These are phyloP conservation scores for Cinchona pubescens DNA, from an alignment of 257 asterid species.

Conservation along the genomic window DNA sequence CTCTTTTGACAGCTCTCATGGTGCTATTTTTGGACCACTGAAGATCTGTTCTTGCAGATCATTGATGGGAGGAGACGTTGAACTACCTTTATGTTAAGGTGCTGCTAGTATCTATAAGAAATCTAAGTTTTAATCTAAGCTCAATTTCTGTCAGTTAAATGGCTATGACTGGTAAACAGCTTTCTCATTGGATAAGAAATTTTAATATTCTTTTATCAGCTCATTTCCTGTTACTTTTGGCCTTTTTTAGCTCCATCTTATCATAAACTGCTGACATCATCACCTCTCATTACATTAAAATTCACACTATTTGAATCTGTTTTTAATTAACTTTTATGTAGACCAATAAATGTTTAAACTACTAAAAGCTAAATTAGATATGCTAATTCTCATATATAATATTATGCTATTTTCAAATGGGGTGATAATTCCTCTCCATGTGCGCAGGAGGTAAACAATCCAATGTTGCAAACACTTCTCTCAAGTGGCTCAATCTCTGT, in stretches of 20 bases:
- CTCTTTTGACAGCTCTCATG: background rate
- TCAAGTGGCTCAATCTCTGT: conserved; percentile 47
- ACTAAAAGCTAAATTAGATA: background rate
- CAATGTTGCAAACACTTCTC: conserved; percentile 57
- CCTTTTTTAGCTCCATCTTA: background rate
- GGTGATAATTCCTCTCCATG: background rate
- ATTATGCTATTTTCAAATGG: background rate
- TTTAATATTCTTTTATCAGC: background rate
- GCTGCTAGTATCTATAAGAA: background rate
- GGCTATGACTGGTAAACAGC: background rate
- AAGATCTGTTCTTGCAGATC: background rate
- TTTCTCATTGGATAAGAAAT: background rate
- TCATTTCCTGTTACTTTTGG: background rate
- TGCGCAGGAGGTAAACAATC: conserved; percentile 62
- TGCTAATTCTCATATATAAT: background rate
- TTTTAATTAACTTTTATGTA: background rate
- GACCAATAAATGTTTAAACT: background rate
- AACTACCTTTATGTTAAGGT: background rate
- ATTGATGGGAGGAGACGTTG: background rate
- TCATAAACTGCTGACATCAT: background rate
- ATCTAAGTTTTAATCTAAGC: background rate
- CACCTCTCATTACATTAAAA: background rate
- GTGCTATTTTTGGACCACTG: background rate
- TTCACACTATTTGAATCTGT: background rate
- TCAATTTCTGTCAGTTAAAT: background rate